Evolutionary conservation across 176 grass and related monocot genomes (phyloP).

Genomic region (Eragrostis curvula): DNA sequence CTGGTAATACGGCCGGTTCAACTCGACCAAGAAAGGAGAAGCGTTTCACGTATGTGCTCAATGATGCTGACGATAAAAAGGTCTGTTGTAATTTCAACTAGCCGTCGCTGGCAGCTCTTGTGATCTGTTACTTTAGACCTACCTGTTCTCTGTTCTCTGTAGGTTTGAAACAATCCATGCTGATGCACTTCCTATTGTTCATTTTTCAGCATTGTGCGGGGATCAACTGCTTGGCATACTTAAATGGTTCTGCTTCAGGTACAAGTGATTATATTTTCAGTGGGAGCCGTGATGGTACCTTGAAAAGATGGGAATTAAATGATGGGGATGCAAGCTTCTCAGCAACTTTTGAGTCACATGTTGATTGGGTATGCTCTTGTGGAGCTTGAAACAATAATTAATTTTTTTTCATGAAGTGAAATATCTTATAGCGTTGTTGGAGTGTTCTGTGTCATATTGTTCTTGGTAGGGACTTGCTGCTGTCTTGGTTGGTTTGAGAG

Average conservation of each 20-base stretch:
- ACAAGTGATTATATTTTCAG: slow-evolving; percentile 88
- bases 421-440: not conserved
- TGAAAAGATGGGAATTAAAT: slow-evolving; percentile 91
- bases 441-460: not conserved
- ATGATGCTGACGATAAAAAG: slow-evolving; percentile 92
- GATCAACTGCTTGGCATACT: slow-evolving; percentile 84
- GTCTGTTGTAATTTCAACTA: slow-evolving; percentile 37
- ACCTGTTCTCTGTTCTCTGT: not conserved
- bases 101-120: not conserved
- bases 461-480: too few species aligned
- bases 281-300: slow-evolving; percentile 90
- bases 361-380: slow-evolving; percentile 82
- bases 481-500: too few species aligned
- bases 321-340: slow-evolving; percentile 70
- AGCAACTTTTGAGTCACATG: slow-evolving; percentile 96
- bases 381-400: slow-evolving; percentile 6
- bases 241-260: slow-evolving; percentile 66
- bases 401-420: slow-evolving; percentile 32
- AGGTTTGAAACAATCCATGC: slow-evolving; percentile 22
- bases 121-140: not conserved
- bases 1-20: slow-evolving; percentile 69
- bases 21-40: slow-evolving; percentile 96
- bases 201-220: slow-evolving; percentile 90
- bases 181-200: slow-evolving; percentile 39
- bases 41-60: slow-evolving; percentile 91